Percentiles rank a stretch among this genome's conserved stretches.
Evolutionary conservation across 345 rosid species (phyloP).

Genomic region (Raphanus raphanistrum): DNA sequence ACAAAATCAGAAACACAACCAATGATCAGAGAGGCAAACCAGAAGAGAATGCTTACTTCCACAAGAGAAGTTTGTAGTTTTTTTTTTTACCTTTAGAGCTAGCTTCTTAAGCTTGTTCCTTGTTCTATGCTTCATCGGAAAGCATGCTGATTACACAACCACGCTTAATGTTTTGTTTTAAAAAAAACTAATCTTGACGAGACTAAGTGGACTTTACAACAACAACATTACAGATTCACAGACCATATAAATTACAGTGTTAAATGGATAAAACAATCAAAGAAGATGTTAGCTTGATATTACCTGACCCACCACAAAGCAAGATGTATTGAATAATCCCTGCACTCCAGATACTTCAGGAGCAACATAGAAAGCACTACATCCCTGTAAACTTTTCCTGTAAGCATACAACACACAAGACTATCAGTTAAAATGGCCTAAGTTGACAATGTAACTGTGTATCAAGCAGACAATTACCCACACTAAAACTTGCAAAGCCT

Average conservation of each 20-base stretch:
- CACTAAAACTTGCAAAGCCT: not conserved
- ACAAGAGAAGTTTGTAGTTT: not conserved
- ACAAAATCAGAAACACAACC: not conserved
- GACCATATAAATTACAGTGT: too few relatives aligned
- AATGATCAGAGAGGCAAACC: not conserved
- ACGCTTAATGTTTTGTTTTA: not conserved
- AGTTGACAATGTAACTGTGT: not conserved
- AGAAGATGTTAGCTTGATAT: not conserved
- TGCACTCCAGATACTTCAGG: not conserved
- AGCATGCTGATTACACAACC: not conserved
- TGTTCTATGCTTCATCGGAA: not conserved
- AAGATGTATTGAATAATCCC: not conserved
- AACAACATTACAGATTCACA: not conserved
- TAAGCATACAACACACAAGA: not conserved
- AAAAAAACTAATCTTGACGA: not conserved
- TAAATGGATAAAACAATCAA: not conserved
- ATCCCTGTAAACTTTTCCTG: not conserved
- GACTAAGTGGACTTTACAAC: slow-evolving; percentile 38
- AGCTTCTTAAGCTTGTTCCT: not conserved
- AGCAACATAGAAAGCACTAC: not conserved
- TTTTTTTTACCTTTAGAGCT: not conserved
- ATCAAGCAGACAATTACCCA: not conserved
- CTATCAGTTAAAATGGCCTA: not conserved
- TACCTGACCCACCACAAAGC: not conserved
- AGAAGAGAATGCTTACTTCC: not conserved